Evolutionary conservation across 306 rosid species (phyloP).

Genomic region (Inga leiocalycina): DNA sequence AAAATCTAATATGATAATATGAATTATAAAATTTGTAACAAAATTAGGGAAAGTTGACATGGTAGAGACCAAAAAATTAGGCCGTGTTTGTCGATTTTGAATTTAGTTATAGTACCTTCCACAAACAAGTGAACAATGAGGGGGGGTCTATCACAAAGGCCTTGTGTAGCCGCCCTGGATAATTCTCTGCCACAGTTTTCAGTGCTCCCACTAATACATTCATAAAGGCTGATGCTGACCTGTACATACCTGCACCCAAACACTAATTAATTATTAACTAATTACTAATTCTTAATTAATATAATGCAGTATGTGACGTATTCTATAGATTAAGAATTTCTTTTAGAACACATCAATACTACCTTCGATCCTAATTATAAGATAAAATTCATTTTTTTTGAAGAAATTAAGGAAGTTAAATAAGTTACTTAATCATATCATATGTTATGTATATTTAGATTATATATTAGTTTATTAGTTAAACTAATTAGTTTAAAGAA

Average conservation of each 20-base stretch:
- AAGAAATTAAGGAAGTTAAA: too few species aligned
- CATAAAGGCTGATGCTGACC: conserved; percentile 74
- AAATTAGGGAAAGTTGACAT: neutral
- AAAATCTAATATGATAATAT: neutral
- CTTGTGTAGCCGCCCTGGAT: conserved; percentile 60
- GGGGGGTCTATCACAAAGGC: conserved; percentile 82
- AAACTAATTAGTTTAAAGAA: too few species aligned
- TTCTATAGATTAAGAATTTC: too few species aligned
- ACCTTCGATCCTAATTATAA: too few species aligned
- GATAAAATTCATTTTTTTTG: too few species aligned
- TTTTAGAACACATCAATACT: too few species aligned
- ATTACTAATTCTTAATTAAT: neutral
- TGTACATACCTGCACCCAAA: conserved; percentile 65
- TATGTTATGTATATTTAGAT: too few species aligned
- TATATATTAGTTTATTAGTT: too few species aligned
- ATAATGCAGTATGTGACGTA: too few species aligned
- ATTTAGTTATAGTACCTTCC: conserved; percentile 62
- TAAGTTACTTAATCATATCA: too few species aligned
- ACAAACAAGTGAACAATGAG: conserved; percentile 61
- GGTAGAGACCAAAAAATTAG: neutral
- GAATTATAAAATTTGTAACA: neutral
- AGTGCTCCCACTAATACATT: conserved; percentile 55
- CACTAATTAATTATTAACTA: neutral
- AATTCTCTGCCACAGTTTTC: conserved; percentile 65
- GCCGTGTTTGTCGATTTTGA: neutral